phyloP scores from a whole-genome alignment of 169 alveolate genomes.

The Besnoitia besnoiti region DNA sequence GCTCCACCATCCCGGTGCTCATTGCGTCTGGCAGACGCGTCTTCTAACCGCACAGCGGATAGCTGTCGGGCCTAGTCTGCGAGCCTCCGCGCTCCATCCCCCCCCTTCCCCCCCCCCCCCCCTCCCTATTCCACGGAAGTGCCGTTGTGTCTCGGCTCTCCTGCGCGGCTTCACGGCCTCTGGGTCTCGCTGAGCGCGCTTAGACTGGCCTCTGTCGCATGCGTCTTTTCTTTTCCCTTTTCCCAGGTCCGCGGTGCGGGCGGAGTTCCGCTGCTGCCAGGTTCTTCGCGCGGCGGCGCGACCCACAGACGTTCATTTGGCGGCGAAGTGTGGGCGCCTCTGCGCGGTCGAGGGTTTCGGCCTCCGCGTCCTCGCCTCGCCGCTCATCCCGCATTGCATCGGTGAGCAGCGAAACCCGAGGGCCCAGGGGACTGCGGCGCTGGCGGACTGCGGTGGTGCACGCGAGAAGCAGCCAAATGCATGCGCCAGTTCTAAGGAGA shows the following conservation, averaged over 20 bases:
- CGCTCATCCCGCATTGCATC: slow-evolving; percentile 8
- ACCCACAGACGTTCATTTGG: neutral
- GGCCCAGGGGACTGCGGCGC: too few relatives aligned
- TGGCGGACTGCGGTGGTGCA: too few relatives aligned
- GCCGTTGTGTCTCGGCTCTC: neutral
- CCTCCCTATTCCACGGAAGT: neutral
- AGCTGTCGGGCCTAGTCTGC: neutral
- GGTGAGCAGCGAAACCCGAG: slow-evolving; percentile 19
- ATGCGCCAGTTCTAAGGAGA: too few relatives aligned
- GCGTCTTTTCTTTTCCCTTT: neutral
- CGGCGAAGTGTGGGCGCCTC: neutral
- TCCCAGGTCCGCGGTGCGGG: neutral
- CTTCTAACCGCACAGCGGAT: too few relatives aligned
- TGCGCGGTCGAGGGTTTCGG: slow-evolving; percentile 13
- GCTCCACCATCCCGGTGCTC: too few relatives aligned
- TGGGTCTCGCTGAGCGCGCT: neutral
- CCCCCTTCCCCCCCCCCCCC: neutral
- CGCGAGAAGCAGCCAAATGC: too few relatives aligned
- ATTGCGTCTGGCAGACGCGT: too few relatives aligned
- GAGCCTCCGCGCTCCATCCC: neutral
- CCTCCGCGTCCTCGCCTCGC: slow-evolving; percentile 30
- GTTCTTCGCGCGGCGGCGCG: slow-evolving; percentile 22
- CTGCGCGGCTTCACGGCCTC: neutral
- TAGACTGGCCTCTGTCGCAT: too few relatives aligned
- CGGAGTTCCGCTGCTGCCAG: slow-evolving; percentile 33